These are phyloP conservation scores for Russula ochroleuca DNA, from an alignment of 768 basidiomycete species.

Conservation along the genomic window DNA sequence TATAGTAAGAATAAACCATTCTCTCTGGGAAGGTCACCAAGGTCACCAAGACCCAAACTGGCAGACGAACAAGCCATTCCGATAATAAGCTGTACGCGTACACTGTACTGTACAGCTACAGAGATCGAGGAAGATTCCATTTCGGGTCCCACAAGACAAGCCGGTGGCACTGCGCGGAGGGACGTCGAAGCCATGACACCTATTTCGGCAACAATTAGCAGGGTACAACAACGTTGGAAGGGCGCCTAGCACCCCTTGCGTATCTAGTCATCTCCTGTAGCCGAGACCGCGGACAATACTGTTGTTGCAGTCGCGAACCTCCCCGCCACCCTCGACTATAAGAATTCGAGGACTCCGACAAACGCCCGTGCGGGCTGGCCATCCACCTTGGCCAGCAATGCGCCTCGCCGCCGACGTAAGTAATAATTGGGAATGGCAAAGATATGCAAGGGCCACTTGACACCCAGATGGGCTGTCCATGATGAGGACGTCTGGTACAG, in stretches of 20 bases:
- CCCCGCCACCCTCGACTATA: neutral
- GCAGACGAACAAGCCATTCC: neutral
- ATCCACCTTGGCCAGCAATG: neutral
- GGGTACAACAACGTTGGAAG: neutral
- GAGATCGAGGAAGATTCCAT: neutral
- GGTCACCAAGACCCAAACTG: neutral
- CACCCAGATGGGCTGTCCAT: neutral
- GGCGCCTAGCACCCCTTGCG: neutral
- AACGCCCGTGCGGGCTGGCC: neutral
- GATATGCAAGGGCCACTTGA: neutral
- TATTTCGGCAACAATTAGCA: conserved; percentile 13
- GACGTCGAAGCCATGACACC: neutral
- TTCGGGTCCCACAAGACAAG: neutral
- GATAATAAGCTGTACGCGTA: neutral
- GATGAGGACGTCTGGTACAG: neutral
- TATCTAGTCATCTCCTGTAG: neutral
- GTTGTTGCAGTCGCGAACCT: neutral
- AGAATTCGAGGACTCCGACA: neutral
- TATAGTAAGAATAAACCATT: neutral
- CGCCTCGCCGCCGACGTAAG: neutral
- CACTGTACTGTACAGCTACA: neutral
- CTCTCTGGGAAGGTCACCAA: neutral
- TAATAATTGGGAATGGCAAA: neutral
- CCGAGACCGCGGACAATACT: too few species aligned
- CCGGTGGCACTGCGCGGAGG: neutral